Percentiles rank a stretch among this genome's conserved stretches.
These are phyloP conservation scores for Pichia kudriavzevii DNA, from an alignment of 1,139 yeast species.

Conservation along the genomic window DNA sequence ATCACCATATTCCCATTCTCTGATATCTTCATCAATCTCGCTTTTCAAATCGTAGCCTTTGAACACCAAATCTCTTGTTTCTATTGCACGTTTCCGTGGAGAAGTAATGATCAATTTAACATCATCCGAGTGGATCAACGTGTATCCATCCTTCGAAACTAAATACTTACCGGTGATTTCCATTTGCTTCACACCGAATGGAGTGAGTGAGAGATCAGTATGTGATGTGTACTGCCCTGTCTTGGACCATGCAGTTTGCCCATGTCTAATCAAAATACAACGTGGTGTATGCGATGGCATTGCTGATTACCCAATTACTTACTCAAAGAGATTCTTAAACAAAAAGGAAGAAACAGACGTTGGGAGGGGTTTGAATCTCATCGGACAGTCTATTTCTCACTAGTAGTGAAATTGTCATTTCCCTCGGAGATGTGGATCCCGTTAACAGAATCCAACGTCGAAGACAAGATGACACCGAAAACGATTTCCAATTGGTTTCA, in stretches of 20 bases:
- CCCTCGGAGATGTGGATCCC: no score
- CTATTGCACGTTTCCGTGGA: slow-evolving; percentile 73
- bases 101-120: slow-evolving; percentile 65
- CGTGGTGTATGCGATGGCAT: slow-evolving; percentile 48
- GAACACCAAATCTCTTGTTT: slow-evolving; percentile 57
- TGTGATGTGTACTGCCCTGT: slow-evolving; percentile 85
- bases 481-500: no score
- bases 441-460: no score
- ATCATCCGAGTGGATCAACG: slow-evolving; percentile 55
- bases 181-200: slow-evolving; percentile 72
- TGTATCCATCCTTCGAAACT: slow-evolving; percentile 46
- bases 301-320: no score
- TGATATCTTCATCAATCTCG: slow-evolving; percentile 56
- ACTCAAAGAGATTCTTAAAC: no score
- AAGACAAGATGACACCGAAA: no score
- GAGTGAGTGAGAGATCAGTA: slow-evolving; percentile 75
- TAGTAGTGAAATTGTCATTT: no score
- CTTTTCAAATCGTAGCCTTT: slow-evolving; percentile 30
- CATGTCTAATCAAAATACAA: slow-evolving; percentile 66
- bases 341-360: background rate
- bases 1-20: slow-evolving; percentile 96
- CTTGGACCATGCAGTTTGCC: slow-evolving; percentile 90
- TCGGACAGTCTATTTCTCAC: no score
- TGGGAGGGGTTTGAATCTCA: no score
- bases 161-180: slow-evolving; percentile 61